Evolutionary conservation across 139 green algal genomes (phyloP).

Genomic region (Tetraselmis striata): DNA sequence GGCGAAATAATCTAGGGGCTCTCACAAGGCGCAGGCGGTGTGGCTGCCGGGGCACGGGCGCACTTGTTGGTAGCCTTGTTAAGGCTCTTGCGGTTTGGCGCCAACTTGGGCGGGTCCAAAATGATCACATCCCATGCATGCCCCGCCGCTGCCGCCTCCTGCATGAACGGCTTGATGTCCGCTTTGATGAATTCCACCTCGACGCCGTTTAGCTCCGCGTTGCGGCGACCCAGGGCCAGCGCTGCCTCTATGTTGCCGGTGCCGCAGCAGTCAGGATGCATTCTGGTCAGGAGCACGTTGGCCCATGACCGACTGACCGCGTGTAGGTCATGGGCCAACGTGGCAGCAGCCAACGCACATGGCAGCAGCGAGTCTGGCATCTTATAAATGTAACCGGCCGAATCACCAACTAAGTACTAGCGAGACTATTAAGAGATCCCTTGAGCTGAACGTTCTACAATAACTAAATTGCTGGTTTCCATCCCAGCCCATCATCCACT

Average conservation of each 20-base stretch:
- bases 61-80: constrained; percentile 23
- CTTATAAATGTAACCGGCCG: too few species aligned
- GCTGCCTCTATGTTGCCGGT: constrained; percentile 34
- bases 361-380: too few species aligned
- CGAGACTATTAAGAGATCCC: not conserved
- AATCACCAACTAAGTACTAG: too few species aligned
- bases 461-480: not conserved
- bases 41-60: not conserved
- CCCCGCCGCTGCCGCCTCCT: constrained; percentile 24
- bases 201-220: constrained; percentile 72
- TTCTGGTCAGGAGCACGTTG: too few species aligned
- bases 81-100: constrained; percentile 57
- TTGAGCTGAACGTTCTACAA: not conserved
- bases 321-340: too few species aligned
- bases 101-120: constrained; percentile 93
- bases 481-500: too few species aligned
- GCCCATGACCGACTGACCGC: too few species aligned
- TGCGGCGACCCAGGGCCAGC: constrained; percentile 57
- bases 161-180: constrained; percentile 66
- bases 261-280: too few species aligned
- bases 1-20: too few species aligned
- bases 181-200: constrained; percentile 42
- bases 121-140: constrained; percentile 79
- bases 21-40: not conserved
- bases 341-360: too few species aligned